Evolutionary conservation across 805 yeast genomes (phyloP), one percentile per base, ranked within the genome.

Genomic region (Kuraishia cidri): DNA sequence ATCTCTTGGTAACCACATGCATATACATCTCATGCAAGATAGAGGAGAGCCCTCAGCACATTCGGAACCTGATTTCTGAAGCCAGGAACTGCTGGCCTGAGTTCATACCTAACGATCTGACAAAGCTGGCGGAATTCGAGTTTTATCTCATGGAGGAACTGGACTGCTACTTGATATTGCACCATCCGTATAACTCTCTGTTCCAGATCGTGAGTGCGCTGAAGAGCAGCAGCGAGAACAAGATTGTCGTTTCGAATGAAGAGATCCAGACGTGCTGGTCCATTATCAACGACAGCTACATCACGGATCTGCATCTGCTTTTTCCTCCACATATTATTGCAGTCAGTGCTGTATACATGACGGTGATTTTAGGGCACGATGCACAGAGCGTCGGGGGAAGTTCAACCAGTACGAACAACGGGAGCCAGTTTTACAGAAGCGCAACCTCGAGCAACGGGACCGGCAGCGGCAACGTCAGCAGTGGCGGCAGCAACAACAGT

Each of bases 21-120:
- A 66, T 90, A 2, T 92, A 92, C 47, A 66, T 92, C 20, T 88
- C 97, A 0, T 82, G 96, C 59, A 90, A 92, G 51, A 81, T 87
- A 22, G 97, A 92, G 53, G 98, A 92, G 54, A 80, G 85, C 44
- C 97, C 98, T 1, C 94, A 83, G 48, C 97, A 92, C 50, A 86
- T 92, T 7, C 60, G 96, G 35, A 73, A 88, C 1, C 68, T 92
- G 7, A 72, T 85, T 15, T 67, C 77, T 13, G 97, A 90, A 50
- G 92, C 97, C 2, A 60, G 95, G 33, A 79, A 79, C 24, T 58
- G 86, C 25, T 90, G 97, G 97, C 97, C 97, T 0, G 96, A 88
- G 47, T 85, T 78, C 46, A 79, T 90, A 24, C 94, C 97, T 0
- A 86, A 82, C 37, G 97, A 90, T 52, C 74, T 87, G 12, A 80